A percentile compares a stretch with the other conserved stretches of the same genome.
Conservation (phyloP, 805 yeast species). For the Pichia californica region DNA sequence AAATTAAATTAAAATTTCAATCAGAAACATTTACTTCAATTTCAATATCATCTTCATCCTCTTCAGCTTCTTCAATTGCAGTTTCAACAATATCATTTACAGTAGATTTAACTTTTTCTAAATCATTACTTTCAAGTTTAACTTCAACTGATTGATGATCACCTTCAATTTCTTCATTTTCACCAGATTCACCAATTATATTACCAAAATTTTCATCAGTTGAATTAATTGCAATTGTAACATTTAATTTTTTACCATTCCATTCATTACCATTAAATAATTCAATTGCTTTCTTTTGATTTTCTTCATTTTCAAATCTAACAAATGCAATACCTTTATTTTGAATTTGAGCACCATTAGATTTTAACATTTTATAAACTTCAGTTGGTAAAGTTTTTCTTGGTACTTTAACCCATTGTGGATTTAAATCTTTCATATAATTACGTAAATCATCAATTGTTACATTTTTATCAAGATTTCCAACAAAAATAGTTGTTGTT, state of each 20-base stretch:
- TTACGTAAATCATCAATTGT: constrained; percentile 40
- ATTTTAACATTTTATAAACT: constrained; percentile 38
- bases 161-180: not conserved
- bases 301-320: constrained; percentile 41
- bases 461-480: constrained; percentile 50
- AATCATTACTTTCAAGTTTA: not conserved
- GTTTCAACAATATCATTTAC: not conserved
- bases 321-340: constrained; percentile 65
- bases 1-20: not conserved
- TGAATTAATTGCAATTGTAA: constrained; percentile 68
- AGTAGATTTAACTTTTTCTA: not conserved
- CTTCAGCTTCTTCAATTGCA: constrained; percentile 1
- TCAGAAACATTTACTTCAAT: constrained; percentile 10
- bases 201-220: constrained; percentile 18
- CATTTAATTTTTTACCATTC: constrained; percentile 59
- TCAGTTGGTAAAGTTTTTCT: constrained; percentile 39
- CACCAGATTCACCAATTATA: constrained; percentile 7
- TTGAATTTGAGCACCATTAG: constrained; percentile 39
- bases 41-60: constrained; percentile 10
- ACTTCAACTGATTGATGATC: constrained; percentile 3
- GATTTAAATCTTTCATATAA: constrained; percentile 42
- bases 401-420: constrained; percentile 57
- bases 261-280: constrained; percentile 60
- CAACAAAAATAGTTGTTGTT: constrained; percentile 52
- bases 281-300: constrained; percentile 45